These are phyloP conservation scores for Hyaloperonospora brassicae DNA, from an alignment of 352 stramenopile genomes.

Conservation along the genomic window DNA sequence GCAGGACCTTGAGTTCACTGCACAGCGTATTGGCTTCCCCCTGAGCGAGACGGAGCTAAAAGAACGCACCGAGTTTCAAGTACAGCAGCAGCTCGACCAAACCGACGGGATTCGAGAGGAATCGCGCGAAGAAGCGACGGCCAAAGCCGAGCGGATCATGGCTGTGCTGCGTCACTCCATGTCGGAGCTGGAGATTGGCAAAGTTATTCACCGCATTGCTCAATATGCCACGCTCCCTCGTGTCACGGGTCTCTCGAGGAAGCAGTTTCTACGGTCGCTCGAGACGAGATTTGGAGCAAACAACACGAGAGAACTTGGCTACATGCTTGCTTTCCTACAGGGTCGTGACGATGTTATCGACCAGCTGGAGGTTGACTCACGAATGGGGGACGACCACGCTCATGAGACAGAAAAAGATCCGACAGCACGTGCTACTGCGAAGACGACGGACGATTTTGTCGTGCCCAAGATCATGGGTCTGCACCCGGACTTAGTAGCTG, in stretches of 20 bases:
- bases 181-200: constrained; percentile 76
- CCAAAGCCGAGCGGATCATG: constrained; percentile 72
- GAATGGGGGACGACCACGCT: constrained; percentile 10
- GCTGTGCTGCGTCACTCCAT: constrained; percentile 74
- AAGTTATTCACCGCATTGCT: constrained; percentile 70
- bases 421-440: not conserved
- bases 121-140: constrained; percentile 45
- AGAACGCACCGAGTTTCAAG: constrained; percentile 26
- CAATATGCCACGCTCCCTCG: constrained; percentile 72
- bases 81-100: constrained; percentile 25
- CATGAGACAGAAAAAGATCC: not conserved
- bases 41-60: constrained; percentile 32
- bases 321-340: constrained; percentile 69
- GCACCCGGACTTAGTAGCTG: constrained; percentile 60
- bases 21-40: constrained; percentile 68
- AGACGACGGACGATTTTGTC: constrained; percentile 27
- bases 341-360: constrained; percentile 66
- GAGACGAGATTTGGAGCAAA: constrained; percentile 52
- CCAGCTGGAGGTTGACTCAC: constrained; percentile 46
- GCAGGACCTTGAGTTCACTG: constrained; percentile 56
- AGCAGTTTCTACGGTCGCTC: constrained; percentile 73
- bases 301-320: constrained; percentile 52
- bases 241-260: constrained; percentile 63
- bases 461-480: constrained; percentile 72
- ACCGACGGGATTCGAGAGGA: constrained; percentile 65